Evolutionary conservation across 2,329 filamentous ascomycete species (phyloP).

Genomic region (Graphiopsis chlorocephala): DNA sequence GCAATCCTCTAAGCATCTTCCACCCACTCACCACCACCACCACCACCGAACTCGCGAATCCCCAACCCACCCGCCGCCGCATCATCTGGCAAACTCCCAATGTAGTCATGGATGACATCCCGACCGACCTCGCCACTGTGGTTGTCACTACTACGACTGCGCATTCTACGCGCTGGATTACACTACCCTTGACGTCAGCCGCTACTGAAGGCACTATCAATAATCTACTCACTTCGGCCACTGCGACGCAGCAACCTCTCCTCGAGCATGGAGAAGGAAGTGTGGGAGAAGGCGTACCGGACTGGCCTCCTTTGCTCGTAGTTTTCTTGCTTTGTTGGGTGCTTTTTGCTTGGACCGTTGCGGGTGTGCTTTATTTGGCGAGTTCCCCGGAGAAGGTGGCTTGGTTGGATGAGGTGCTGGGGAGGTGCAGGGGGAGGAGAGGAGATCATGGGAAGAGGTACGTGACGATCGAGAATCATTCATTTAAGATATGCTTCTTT

Average conservation of each 20-base stretch:
- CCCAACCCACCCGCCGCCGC: not conserved
- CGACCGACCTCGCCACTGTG: not conserved
- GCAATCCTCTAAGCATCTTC: not conserved
- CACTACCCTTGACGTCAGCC: not conserved
- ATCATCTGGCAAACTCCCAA: not conserved
- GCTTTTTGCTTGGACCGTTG: constrained; percentile 10
- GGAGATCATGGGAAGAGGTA: not conserved
- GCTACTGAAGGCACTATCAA: no score
- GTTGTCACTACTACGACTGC: not conserved
- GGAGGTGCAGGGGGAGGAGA: not conserved
- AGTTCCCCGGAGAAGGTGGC: constrained; percentile 23
- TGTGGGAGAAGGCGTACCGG: not conserved
- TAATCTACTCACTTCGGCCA: not conserved
- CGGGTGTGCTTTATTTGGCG: constrained; percentile 23
- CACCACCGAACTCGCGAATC: no score
- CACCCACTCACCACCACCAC: not conserved
- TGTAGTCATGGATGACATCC: not conserved
- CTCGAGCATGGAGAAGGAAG: no score
- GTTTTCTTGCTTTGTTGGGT: constrained; percentile 21
- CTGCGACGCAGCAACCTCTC: not conserved
- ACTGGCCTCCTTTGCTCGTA: constrained; percentile 12
- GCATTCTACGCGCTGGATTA: not conserved
- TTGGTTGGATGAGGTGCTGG: not conserved
- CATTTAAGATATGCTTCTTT: not conserved
- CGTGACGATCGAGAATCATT: not conserved